A percentile compares a stretch with the other conserved stretches of the same genome.
Conservation (phyloP, 495 filamentous ascomycete genomes). For the Daldinia loculata region DNA sequence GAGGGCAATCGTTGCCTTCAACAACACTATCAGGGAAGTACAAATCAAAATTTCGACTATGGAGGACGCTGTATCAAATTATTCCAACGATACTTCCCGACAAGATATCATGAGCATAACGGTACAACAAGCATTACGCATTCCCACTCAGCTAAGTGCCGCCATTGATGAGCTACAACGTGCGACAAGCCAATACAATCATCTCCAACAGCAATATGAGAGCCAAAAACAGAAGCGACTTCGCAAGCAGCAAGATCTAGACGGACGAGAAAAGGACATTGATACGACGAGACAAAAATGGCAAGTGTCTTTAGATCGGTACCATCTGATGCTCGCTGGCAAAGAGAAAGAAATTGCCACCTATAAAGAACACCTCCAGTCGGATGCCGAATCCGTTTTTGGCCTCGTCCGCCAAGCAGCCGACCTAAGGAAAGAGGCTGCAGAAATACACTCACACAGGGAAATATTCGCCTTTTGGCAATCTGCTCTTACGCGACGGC, state of each 20-base stretch:
- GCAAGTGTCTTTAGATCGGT: background rate
- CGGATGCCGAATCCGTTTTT: slow-evolving; percentile 15
- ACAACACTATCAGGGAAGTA: background rate
- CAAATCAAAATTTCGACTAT: background rate
- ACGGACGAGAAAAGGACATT: slow-evolving; percentile 7
- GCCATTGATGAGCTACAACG: slow-evolving; percentile 13
- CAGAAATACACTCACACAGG: slow-evolving; percentile 17
- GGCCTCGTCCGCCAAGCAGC: slow-evolving; percentile 1
- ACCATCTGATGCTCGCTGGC: background rate
- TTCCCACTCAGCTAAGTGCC: slow-evolving; percentile 4
- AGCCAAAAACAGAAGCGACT: background rate
- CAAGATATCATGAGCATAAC: slow-evolving; percentile 7
- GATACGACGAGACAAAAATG: slow-evolving; percentile 3
- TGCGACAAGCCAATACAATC: background rate
- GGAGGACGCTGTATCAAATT: background rate
- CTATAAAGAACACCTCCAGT: slow-evolving; percentile 10
- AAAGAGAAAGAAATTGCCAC: slow-evolving; percentile 15
- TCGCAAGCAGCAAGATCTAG: slow-evolving; percentile 7
- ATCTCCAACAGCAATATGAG: slow-evolving; percentile 6
- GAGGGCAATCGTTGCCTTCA: background rate
- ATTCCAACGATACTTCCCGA: background rate
- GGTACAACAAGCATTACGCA: background rate
- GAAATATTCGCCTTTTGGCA: slow-evolving; percentile 46
- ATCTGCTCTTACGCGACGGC: slow-evolving; percentile 33
- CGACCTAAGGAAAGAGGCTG: slow-evolving; percentile 12